These are phyloP conservation scores for Plectosphaerella cucumerina DNA, from an alignment of 2,329 filamentous ascomycete genomes.

Conservation along the genomic window DNA sequence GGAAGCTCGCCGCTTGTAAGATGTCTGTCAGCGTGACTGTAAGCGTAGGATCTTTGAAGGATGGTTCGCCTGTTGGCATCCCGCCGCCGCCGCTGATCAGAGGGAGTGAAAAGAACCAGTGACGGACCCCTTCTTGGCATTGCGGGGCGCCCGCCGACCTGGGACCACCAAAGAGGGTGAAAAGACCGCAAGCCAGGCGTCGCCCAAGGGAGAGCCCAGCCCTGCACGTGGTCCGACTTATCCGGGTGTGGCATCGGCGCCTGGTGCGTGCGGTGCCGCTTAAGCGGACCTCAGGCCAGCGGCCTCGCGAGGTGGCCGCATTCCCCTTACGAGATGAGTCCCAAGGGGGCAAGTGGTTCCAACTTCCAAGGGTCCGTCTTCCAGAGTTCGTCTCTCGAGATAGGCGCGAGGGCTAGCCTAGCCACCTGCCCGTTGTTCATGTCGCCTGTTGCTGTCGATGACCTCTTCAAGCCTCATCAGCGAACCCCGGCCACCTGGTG, in stretches of 20 bases:
- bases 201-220: background rate
- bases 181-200: background rate
- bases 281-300: background rate
- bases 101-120: too few relatives aligned
- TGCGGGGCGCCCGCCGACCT: background rate
- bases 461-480: background rate
- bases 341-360: background rate
- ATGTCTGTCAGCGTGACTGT: too few relatives aligned
- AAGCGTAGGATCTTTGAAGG: too few relatives aligned
- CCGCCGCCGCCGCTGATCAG: too few relatives aligned
- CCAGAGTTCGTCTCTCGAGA: too few relatives aligned
- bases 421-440: too few relatives aligned
- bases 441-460: background rate
- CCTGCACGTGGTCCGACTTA: background rate
- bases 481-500: background rate
- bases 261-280: background rate
- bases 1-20: too few relatives aligned
- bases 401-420: too few relatives aligned
- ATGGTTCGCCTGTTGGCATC: too few relatives aligned
- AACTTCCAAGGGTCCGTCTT: too few relatives aligned
- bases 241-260: background rate
- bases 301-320: background rate
- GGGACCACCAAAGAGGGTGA: background rate
- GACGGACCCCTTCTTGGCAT: background rate
- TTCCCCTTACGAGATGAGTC: background rate